Evolutionary conservation across 31 red algal genomes (phyloP), one percentile per base, ranked within the genome.

Genomic region (Asparagopsis taxiformis): DNA sequence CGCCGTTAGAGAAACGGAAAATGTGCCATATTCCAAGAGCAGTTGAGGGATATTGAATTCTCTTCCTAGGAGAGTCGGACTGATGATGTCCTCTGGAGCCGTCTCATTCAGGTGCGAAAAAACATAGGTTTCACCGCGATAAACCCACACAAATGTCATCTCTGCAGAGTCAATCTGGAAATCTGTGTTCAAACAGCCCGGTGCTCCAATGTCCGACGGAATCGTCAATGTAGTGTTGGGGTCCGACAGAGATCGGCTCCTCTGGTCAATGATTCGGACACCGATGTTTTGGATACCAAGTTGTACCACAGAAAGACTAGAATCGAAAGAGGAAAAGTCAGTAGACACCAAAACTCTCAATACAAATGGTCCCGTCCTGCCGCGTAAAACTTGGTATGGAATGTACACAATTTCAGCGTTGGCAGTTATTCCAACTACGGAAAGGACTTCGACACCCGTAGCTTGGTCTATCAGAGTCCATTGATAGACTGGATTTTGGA

Each of bases 41-140:
- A 31, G 31, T 23, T 88, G 83, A 30, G 83, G 83, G 17, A 88
- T 77, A 59, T 88, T 69, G 64, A 88, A 88, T 31, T 88, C 83
- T 3, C 83, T 43, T 15, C 83, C 83, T 0, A 88, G 55, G 13
- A 88, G 65, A 46, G 83, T 88, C 17, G 83, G 83, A 31, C 72
- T 62, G 2, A 71, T 55, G 23, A 61, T 56, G 36, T 88, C 64
- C 51, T 62, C 52, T 21, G 62, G 62, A 17, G 72, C 83, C 22
- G 83, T 62, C 20, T 53, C 61, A 38, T 76, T 77, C 22, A 62
- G 33, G 49, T 77, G 59, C 7, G 83, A 77, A 43, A 88, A 88
- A 15, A 61, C 52, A 52, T 69, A 77, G 4, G 34, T 7, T 8
- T 58, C 44, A 23, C 62, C 54, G 21, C 73, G 72, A 34, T 46